Evolutionary conservation across 164 flowering plant species (phyloP).

Genomic region (Sedum album): DNA sequence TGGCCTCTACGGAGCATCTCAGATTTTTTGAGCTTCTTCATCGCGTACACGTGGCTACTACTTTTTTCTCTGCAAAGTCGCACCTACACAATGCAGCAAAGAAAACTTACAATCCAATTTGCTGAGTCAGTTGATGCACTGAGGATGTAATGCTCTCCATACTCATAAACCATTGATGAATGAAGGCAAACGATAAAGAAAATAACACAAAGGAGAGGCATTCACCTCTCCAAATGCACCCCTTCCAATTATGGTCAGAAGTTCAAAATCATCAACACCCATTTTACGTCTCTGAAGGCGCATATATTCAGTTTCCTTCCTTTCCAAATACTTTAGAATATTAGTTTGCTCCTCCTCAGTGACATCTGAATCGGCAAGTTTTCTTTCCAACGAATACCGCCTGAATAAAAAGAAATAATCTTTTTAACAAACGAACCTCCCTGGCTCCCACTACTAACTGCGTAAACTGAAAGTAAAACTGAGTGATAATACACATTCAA

Average conservation of each 20-base stretch:
- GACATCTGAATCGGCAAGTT: slow-evolving; percentile 71
- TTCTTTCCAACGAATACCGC: slow-evolving; percentile 45
- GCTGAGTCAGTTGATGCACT: background rate
- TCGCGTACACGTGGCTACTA: slow-evolving; percentile 61
- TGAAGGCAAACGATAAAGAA: no score
- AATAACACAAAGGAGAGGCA: background rate
- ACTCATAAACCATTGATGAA: background rate
- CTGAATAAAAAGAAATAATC: slow-evolving; percentile 17
- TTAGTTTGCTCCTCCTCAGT: slow-evolving; percentile 72
- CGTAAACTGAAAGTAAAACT: no score
- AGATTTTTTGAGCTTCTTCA: slow-evolving; percentile 79
- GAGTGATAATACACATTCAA: background rate
- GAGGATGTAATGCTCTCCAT: background rate
- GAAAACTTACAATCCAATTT: background rate
- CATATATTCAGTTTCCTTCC: slow-evolving; percentile 48
- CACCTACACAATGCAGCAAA: slow-evolving; percentile 31
- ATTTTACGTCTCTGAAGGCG: slow-evolving; percentile 44
- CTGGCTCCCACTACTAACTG: no score
- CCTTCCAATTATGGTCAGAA: slow-evolving; percentile 40
- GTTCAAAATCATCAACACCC: slow-evolving; percentile 45
- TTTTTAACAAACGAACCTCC: background rate
- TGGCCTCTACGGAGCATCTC: slow-evolving; percentile 89
- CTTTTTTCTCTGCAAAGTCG: slow-evolving; percentile 61
- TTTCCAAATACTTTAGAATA: slow-evolving; percentile 44
- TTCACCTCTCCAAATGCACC: slow-evolving; percentile 49